Conservation (phyloP, 495 filamentous ascomycete species). For the Acidiella bohemica region DNA sequence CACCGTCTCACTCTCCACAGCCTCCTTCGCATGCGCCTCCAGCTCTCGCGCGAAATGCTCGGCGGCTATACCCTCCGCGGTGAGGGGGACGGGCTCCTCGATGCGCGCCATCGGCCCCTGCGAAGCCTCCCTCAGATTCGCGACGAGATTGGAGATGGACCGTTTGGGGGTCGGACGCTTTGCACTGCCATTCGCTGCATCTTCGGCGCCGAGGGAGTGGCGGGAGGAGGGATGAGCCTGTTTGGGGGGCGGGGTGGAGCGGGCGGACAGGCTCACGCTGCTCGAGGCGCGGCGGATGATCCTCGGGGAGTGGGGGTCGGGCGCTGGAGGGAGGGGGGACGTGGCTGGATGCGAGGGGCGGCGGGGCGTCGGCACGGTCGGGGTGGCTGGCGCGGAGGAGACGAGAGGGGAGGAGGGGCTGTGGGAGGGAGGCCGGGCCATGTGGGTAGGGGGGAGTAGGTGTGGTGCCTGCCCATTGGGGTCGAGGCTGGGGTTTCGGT, state of each 20-base stretch:
- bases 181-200: conserved; percentile 30
- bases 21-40: conserved; percentile 42
- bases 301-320: not conserved
- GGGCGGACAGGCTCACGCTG: conserved; percentile 32
- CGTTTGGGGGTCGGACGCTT: conserved; percentile 35
- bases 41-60: conserved; percentile 59
- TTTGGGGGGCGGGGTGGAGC: conserved; percentile 24
- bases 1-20: conserved; percentile 47
- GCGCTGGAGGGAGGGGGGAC: conserved; percentile 1
- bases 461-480: not conserved
- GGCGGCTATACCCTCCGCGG: conserved; percentile 54
- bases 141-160: conserved; percentile 37
- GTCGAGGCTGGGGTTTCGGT: too few species aligned
- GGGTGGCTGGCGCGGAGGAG: conserved; percentile 3
- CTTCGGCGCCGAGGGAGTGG: conserved; percentile 26
- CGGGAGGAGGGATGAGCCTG: conserved; percentile 39
- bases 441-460: not conserved
- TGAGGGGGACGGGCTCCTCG: conserved; percentile 36
- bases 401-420: conserved; percentile 2
- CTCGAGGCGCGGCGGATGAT: conserved; percentile 35
- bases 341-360: conserved; percentile 3
- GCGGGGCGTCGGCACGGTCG: not conserved
- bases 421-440: too few species aligned
- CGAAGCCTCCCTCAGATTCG: conserved; percentile 28
- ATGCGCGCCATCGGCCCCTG: conserved; percentile 24